Base-by-base conservation (phyloP, 2,329 filamentous ascomycete genomes). In the Hymenoscyphus linearis region DNA sequence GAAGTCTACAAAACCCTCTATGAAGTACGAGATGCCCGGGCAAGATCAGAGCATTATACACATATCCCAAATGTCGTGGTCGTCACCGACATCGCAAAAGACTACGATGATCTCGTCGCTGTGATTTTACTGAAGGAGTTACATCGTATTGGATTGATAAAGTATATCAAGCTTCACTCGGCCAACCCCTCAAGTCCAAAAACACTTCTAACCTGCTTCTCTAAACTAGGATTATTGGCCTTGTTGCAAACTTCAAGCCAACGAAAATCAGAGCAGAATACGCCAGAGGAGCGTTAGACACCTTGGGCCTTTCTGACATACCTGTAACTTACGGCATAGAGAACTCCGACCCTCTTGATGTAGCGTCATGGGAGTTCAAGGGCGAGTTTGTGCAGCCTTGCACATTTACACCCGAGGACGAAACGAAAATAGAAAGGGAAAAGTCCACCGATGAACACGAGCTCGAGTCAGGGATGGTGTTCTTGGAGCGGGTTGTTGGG, bases 1-100 rank as follows among this genome's bases (percentile, higher is more conserved):
- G 18, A 22, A 9, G 44, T 50, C 18, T 50, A 50, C 18, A 2
- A 50, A 50, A 50, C 44, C 13, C 44, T 50, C n/a, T 22, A 25
- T 4, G 9, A 25, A 50, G 44, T 50, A 25, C 22, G 18, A 22
- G 4, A 25, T 10, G 18, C 10, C 22, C 44, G 44, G 5, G 13
- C 37, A 31, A 31, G 10, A 31, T 9, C 5, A 1, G 31, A 5
- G 31, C 31, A 31, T 3, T 31, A 5, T 25, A 50, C 22, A 10
- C 44, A 10, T 50, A 57, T 60, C 14, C 67, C 70, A 9, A 63
- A 62, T 3, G 59, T 71, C 9, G 52, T 68, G 7, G 66, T 67
- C 16, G 68, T 71, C 35, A 70, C 69, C 3, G 70, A 72, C 61
- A 61, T 71, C 10, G 68, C 65, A 2, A 72, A 71, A 55, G 70